Conservation (phyloP, 2,329 filamentous ascomycete species). For the Fusarium sp. region DNA sequence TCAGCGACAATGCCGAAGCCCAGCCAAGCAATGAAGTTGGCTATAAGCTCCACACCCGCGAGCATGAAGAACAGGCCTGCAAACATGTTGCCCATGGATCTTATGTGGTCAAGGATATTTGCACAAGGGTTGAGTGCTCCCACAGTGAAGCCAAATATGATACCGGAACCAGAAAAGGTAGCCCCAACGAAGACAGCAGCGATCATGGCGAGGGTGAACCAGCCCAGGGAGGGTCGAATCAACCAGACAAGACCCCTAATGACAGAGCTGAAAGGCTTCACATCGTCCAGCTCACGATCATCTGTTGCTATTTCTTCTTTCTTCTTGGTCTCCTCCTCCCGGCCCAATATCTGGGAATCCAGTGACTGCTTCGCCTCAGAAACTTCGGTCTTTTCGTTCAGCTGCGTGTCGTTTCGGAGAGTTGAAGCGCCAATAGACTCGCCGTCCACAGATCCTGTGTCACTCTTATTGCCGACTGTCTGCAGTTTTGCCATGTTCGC, state of each 20-base stretch:
- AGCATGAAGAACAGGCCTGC: slow-evolving; percentile 65
- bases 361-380: slow-evolving; percentile 5
- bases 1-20: slow-evolving; percentile 63
- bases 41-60: slow-evolving; percentile 56
- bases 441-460: slow-evolving; percentile 41
- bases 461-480: slow-evolving; percentile 44
- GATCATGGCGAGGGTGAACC: slow-evolving; percentile 51
- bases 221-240: slow-evolving; percentile 50
- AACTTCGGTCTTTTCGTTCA: slow-evolving; percentile 19
- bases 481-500: slow-evolving; percentile 59
- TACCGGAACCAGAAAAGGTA: slow-evolving; percentile 61
- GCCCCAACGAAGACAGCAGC: slow-evolving; percentile 63
- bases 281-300: slow-evolving; percentile 49
- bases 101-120: slow-evolving; percentile 50
- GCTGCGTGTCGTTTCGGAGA: slow-evolving; percentile 10
- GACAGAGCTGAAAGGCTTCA: slow-evolving; percentile 50
- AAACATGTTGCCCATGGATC: slow-evolving; percentile 55
- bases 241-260: slow-evolving; percentile 50
- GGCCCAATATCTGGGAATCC: background rate
- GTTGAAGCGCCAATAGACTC: slow-evolving; percentile 27
- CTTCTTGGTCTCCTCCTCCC: slow-evolving; percentile 1
- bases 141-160: slow-evolving; percentile 57
- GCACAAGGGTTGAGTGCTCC: slow-evolving; percentile 56
- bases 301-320: slow-evolving; percentile 38
- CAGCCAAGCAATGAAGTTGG: slow-evolving; percentile 65